Base-by-base conservation (phyloP, 2,329 filamentous ascomycete species). In the Aquanectria penicillioides region DNA sequence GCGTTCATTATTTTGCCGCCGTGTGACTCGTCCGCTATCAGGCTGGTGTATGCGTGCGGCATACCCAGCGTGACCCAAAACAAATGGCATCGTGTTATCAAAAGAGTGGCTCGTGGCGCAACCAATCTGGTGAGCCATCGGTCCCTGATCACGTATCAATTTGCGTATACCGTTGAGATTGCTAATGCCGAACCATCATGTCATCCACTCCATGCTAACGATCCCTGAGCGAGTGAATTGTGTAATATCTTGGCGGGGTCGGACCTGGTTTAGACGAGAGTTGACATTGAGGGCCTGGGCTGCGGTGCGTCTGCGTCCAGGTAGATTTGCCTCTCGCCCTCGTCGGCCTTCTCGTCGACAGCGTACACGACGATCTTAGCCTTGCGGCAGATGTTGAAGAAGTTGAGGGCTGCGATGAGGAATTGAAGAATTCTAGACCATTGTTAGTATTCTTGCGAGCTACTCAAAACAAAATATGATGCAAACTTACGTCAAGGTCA, bases 401-500 rank as follows among this genome's bases (percentile, higher is more conserved):
- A 29, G 38, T 60, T 61, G 17, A 67, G 31, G 43, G 66, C 3
- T 13, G 58, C 33, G 44, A 67, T 47, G 2, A 18, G 15, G 5
- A 64, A 29, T 40, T 70, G 57, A 3, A 70, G 37, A 6, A 51
- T 8, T 5, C 68, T 69, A 12, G 1, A 10, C 11, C 13, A 6
- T 40, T n/a, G 18, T 44, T 20, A 61, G 46, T 18, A 22, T 31
- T 15, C 13, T 7, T n/a, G n/a, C n/a, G n/a, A n/a, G n/a, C n/a
- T n/a, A n/a, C n/a, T n/a, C n/a, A n/a, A n/a, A n/a, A n/a, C n/a
- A n/a, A n/a, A n/a, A n/a, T n/a, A n/a, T n/a, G n/a, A n/a, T n/a
- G n/a, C n/a, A n/a, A 15, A 68, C 68, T 59, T 38, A 70, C 68
- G 55, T 37, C 10, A 70, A 12, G 11, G 61, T 62, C 15, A 70